Evolutionary conservation across 345 rosid genomes (phyloP).

Genomic region (Syzygium jambos): DNA sequence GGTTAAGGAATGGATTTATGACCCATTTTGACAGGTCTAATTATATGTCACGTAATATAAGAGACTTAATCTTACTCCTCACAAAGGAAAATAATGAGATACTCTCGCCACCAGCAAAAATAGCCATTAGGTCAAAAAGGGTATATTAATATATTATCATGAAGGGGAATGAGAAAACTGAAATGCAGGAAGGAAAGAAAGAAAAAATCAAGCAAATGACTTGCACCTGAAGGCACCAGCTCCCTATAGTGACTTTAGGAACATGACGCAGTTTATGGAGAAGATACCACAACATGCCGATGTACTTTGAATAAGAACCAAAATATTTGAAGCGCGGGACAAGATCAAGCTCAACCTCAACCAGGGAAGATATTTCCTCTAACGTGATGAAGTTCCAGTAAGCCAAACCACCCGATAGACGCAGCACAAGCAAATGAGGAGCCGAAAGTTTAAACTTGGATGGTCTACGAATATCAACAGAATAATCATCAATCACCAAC

Average conservation of each 20-base stretch:
- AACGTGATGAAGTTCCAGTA: not conserved
- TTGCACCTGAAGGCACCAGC: not conserved
- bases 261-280: accelerated
- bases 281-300: accelerated
- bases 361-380: not conserved
- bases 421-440: not conserved
- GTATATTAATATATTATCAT: not conserved
- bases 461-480: not conserved
- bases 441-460: not conserved
- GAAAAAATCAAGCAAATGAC: not conserved
- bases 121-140: not conserved
- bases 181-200: not conserved
- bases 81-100: not conserved
- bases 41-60: not conserved
- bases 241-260: not conserved
- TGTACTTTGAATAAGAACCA: accelerated
- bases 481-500: not conserved
- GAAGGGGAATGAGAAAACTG: not conserved
- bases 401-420: accelerated
- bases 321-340: not conserved
- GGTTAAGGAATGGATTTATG: too few relatives aligned
- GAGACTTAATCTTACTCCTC: not conserved
- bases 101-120: accelerated
- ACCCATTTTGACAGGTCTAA: too few relatives aligned
- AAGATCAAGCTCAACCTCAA: not conserved